Base-by-base conservation (phyloP, 179 eudicot genomes). In the Beta macrorhiza region DNA sequence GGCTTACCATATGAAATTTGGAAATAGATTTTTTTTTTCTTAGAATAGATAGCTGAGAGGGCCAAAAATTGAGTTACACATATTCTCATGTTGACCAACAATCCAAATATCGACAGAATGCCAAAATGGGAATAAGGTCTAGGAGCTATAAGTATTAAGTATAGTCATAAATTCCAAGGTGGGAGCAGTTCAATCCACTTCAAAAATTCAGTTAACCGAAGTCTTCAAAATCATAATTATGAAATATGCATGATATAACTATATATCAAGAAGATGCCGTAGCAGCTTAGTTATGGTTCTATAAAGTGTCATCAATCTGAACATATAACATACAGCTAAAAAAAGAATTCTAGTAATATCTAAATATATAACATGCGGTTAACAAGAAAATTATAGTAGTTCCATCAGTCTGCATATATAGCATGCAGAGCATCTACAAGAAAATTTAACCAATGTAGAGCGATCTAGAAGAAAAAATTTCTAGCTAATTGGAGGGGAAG, bases 11-110 rank as follows among this genome's bases (percentile, higher is more conserved):
- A 45, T 51, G 17, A 20, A 51, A 51, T 20, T 20, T 12, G 55
- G 29, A 20, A 57, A 61, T 76, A 44, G 10, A 58, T 55, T 5
- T 4, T 47, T 76, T 45, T 44, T 44, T 14, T 25, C 64, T 62
- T 51, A 52, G 10, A 77, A 49, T 56, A 47, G 53, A 45, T 15
- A 72, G 67, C 12, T 42, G 7, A 29, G 42, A 69, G 53, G 67
- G 76, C 81, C 61, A 37, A 56, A 7, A 69, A 57, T 37, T 75
- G 44, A 44, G 56, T 63, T 44, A 63, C 32, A 69, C 11, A 20
- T 61, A 71, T 20, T 79, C 69, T 49, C 45, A 29, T 16, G 47
- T 47, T 52, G 44, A 79, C 19, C 55, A 69, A 53, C 44, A 65
- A 29, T 25, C 16, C 51, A 5, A 29, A 20, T 45, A 29, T 63